These are phyloP conservation scores for Calycina marina DNA, from an alignment of 2,329 filamentous ascomycete species.

Conservation along the genomic window DNA sequence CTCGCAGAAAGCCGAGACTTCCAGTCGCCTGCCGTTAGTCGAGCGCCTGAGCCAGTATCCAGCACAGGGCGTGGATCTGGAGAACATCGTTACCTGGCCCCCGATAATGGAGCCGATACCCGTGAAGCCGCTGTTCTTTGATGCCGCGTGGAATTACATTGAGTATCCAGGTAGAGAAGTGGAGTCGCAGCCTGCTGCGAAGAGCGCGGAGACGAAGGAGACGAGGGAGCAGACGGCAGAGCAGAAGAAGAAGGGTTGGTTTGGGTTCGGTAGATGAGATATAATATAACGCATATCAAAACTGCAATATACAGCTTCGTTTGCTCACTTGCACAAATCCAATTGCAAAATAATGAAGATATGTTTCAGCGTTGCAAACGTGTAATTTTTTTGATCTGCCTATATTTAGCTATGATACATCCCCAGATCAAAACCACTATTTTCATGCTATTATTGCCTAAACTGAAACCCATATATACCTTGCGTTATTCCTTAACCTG, in stretches of 20 bases:
- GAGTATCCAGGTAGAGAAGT: conserved; percentile 59
- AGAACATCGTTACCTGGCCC: conserved; percentile 74
- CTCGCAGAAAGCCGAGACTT: conserved; percentile 21
- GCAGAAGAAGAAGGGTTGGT: conserved; percentile 64
- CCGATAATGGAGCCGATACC: conserved; percentile 71
- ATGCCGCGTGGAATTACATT: conserved; percentile 96
- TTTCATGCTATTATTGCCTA: too few relatives aligned
- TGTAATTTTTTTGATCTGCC: too few relatives aligned
- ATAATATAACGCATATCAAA: neutral
- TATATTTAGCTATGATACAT: too few relatives aligned
- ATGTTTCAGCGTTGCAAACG: too few relatives aligned
- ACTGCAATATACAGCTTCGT: neutral
- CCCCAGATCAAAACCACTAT: too few relatives aligned
- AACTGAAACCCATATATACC: too few relatives aligned
- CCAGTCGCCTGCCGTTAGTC: conserved; percentile 44
- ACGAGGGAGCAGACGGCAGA: conserved; percentile 26
- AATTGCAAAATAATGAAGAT: too few relatives aligned
- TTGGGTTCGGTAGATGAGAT: conserved; percentile 40
- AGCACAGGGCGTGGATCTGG: conserved; percentile 50
- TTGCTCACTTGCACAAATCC: too few relatives aligned
- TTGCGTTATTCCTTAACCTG: too few relatives aligned
- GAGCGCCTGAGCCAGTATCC: conserved; percentile 67
- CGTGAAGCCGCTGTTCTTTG: conserved; percentile 89
- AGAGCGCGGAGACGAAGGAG: conserved; percentile 9
- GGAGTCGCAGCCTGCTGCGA: conserved; percentile 18